Evolutionary conservation across 2,329 filamentous ascomycete species (phyloP).

Genomic region (Botrytis fabae): DNA sequence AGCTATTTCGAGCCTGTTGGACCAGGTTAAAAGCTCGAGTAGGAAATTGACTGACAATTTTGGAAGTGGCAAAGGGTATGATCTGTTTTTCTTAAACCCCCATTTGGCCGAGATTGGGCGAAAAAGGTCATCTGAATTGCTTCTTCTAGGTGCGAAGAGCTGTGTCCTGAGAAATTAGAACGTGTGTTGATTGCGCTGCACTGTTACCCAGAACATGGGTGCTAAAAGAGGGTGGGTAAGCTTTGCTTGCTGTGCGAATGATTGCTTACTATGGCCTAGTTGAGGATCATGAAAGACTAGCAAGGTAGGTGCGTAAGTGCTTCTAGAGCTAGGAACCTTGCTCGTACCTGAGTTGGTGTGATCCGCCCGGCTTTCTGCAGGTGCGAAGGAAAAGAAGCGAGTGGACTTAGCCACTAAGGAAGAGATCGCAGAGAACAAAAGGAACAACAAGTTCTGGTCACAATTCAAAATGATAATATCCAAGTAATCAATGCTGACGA

Average conservation of each 20-base stretch:
- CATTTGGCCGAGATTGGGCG: conserved; percentile 6
- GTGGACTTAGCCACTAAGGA: conserved; percentile 11
- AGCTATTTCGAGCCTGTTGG: conserved; percentile 4
- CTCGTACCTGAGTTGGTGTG: conserved; percentile 32
- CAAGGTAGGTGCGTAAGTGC: neutral
- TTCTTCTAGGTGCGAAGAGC: conserved; percentile 8
- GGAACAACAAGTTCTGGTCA: conserved; percentile 21
- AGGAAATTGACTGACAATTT: conserved; percentile 19
- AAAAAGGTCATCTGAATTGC: conserved; percentile 18
- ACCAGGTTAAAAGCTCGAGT: neutral
- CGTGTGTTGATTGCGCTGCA: conserved; percentile 7
- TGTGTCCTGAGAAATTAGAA: neutral
- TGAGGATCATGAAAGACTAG: conserved; percentile 1
- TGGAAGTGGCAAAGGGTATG: conserved; percentile 1
- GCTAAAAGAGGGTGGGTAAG: conserved; percentile 6
- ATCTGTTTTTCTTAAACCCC: neutral
- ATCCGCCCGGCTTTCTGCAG: conserved; percentile 28
- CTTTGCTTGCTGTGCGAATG: conserved; percentile 5
- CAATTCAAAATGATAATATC: neutral
- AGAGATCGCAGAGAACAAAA: conserved; percentile 16
- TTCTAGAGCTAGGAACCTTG: conserved; percentile 26
- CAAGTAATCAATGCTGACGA: neutral
- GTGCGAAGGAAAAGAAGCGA: conserved; percentile 11
- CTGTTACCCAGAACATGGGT: conserved; percentile 5
- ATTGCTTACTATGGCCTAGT: neutral